Conservation (phyloP, 148 eudicot genomes). For the Agrostemma githago region DNA sequence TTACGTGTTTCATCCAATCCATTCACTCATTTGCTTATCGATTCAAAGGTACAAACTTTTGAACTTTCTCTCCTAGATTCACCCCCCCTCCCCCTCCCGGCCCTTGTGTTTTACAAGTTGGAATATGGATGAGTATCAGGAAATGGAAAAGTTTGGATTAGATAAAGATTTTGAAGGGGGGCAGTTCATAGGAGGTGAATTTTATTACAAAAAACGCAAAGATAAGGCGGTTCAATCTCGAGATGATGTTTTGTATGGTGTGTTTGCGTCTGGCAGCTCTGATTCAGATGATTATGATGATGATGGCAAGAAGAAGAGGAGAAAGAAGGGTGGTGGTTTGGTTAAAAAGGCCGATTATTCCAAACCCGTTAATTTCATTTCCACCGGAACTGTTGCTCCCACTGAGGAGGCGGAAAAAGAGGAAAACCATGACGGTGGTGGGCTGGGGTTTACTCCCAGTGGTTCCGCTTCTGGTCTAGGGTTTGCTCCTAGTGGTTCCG, state of each 20-base stretch:
- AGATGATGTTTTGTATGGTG: constrained; percentile 72
- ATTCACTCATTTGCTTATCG: too few relatives aligned
- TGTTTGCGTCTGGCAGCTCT: constrained; percentile 49
- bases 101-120: background rate
- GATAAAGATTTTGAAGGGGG: constrained; percentile 81
- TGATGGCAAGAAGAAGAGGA: constrained; percentile 40
- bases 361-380: constrained; percentile 74
- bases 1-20: too few relatives aligned
- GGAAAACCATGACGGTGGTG: constrained; percentile 21
- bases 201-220: constrained; percentile 60
- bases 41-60: too few relatives aligned
- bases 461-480: constrained; percentile 39
- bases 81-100: too few relatives aligned
- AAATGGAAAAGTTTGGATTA: constrained; percentile 64
- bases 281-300: constrained; percentile 44
- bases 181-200: constrained; percentile 66
- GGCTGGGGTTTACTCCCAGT: constrained; percentile 24
- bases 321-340: constrained; percentile 48
- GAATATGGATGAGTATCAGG: constrained; percentile 77
- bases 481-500: constrained; percentile 12
- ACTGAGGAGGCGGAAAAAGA: constrained; percentile 45
- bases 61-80: too few relatives aligned
- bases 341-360: constrained; percentile 54
- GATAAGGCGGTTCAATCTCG: constrained; percentile 59
- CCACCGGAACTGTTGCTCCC: constrained; percentile 56